Evolutionary conservation across 805 yeast species (phyloP).

Genomic region (Spathaspora girioi): DNA sequence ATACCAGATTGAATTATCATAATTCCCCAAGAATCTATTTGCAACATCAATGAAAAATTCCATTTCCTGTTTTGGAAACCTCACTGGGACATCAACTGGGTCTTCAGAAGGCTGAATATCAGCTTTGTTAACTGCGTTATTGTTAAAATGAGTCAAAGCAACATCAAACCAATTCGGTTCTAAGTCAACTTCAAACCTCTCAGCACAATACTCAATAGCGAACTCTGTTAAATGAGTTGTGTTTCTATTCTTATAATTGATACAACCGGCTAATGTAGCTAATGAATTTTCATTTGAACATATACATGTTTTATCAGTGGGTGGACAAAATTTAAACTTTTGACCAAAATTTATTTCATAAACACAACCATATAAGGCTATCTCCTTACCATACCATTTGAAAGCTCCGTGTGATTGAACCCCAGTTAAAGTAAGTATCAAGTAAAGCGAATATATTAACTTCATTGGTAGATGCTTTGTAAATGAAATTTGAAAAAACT

Average conservation of each 20-base stretch:
- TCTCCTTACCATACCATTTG: too few species aligned
- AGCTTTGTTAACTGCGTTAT: not conserved
- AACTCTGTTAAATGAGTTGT: not conserved
- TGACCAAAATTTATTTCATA: constrained; percentile 16
- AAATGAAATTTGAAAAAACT: not conserved
- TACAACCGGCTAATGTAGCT: constrained; percentile 31
- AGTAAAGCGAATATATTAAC: not conserved
- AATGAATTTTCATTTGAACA: constrained; percentile 23
- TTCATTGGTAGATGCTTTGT: not conserved
- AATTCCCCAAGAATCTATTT: constrained; percentile 25
- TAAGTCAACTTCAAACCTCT: not conserved
- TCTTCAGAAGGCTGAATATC: constrained; percentile 13
- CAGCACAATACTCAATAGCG: not conserved
- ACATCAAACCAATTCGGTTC: not conserved
- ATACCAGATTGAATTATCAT: constrained; percentile 25
- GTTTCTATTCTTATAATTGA: constrained; percentile 4
- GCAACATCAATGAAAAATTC: constrained; percentile 20
- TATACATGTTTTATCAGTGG: constrained; percentile 12
- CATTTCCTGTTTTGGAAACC: constrained; percentile 14
- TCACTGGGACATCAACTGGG: constrained; percentile 24
- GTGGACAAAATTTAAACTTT: not conserved
- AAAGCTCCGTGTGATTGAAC: too few species aligned
- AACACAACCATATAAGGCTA: constrained; percentile 6
- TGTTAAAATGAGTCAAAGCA: not conserved
- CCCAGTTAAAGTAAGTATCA: too few species aligned